These are phyloP conservation scores for Podospora australis DNA, from an alignment of 495 filamentous ascomycete species.

Conservation along the genomic window DNA sequence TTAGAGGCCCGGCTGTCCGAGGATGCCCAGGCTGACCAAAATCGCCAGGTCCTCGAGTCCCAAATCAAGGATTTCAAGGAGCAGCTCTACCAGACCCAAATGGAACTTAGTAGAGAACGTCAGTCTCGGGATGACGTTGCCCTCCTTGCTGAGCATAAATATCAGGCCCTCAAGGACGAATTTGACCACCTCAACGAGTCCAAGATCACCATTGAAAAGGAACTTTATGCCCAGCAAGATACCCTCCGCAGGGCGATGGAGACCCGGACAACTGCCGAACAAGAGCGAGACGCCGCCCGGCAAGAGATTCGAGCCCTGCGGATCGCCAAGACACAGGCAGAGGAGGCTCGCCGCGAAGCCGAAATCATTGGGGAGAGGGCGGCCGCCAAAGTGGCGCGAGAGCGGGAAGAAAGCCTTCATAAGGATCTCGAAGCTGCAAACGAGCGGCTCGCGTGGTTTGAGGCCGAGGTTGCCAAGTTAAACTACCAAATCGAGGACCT, in stretches of 20 bases:
- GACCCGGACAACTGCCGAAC: conserved; percentile 67
- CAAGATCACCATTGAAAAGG: conserved; percentile 96
- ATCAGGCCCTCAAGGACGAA: conserved; percentile 71
- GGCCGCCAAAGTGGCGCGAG: conserved; percentile 68
- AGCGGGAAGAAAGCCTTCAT: conserved; percentile 69
- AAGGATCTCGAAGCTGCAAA: conserved; percentile 72
- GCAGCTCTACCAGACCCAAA: conserved; percentile 76
- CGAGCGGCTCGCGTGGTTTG: conserved; percentile 63
- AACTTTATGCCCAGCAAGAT: conserved; percentile 97
- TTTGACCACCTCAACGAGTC: conserved; percentile 84
- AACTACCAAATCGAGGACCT: conserved; percentile 72
- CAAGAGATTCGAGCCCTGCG: conserved; percentile 75
- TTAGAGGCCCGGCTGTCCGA: conserved; percentile 85
- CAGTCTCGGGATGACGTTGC: conserved; percentile 96
- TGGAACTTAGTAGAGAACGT: conserved; percentile 82
- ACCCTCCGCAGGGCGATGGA: conserved; percentile 82
- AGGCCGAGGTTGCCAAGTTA: conserved; percentile 67
- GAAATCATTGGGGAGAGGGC: conserved; percentile 75
- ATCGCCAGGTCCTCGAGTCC: conserved; percentile 76
- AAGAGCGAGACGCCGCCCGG: conserved; percentile 83
- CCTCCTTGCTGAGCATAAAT: conserved; percentile 85
- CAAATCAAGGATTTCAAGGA: conserved; percentile 83
- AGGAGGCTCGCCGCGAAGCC: conserved; percentile 76
- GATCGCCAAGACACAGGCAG: conserved; percentile 72
- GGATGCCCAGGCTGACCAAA: conserved; percentile 78